phyloP scores from a whole-genome alignment of 2,329 filamentous ascomycete species.

The Beauveria medogensis region DNA sequence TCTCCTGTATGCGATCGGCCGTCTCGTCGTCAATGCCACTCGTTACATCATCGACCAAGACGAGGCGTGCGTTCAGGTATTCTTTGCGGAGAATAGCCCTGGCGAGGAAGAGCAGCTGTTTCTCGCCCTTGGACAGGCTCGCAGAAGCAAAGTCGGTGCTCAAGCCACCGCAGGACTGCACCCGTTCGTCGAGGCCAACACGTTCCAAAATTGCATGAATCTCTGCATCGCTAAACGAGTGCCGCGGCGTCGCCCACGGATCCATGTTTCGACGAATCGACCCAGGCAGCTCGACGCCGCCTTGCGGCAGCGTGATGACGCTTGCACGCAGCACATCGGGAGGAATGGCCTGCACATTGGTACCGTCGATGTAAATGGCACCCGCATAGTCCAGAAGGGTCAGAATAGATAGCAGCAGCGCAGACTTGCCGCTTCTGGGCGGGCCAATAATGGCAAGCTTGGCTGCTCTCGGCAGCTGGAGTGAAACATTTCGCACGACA shows the following conservation, averaged over 20 bases:
- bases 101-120: constrained; percentile 16
- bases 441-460: constrained; percentile 29
- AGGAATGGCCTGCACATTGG: constrained; percentile 12
- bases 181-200: constrained; percentile 8
- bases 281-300: constrained; percentile 13
- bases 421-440: constrained; percentile 22
- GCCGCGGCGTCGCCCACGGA: not conserved
- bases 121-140: constrained; percentile 14
- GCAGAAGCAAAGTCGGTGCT: constrained; percentile 6
- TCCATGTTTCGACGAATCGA: constrained; percentile 15
- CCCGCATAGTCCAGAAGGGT: constrained; percentile 13
- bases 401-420: constrained; percentile 15
- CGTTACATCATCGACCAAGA: constrained; percentile 17
- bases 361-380: constrained; percentile 13
- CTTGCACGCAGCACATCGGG: constrained; percentile 14
- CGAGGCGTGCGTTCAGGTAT: constrained; percentile 5
- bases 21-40: constrained; percentile 14
- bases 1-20: constrained; percentile 11
- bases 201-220: constrained; percentile 2
- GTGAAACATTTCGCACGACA: constrained; percentile 18
- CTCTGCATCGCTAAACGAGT: not conserved
- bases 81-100: constrained; percentile 14
- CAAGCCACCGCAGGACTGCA: constrained; percentile 13
- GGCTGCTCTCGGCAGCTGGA: constrained; percentile 18
- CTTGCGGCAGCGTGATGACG: constrained; percentile 16